Evolutionary conservation across 192 early-diverging fungal species (phyloP).

Genomic region (Linderina pennispora): DNA sequence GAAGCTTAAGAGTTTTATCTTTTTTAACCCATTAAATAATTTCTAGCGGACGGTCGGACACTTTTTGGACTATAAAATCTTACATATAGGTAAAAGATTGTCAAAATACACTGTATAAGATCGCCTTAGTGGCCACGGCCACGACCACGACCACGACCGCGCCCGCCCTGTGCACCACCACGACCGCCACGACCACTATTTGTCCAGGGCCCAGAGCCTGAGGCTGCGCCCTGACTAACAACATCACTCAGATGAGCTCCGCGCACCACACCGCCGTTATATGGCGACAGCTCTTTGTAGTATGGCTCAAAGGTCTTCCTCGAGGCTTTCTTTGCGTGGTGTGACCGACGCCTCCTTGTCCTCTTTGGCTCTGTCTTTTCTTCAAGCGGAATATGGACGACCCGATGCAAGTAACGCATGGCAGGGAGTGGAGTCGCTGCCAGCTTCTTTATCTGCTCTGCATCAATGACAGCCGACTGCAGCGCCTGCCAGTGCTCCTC

Average conservation of each 20-base stretch:
- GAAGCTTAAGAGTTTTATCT: no score
- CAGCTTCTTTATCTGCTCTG: slow-evolving; percentile 10
- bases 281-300: slow-evolving; percentile 22
- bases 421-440: slow-evolving; percentile 22
- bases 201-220: not conserved
- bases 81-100: not conserved
- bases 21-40: not conserved
- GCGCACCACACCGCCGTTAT: slow-evolving; percentile 26
- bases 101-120: not conserved
- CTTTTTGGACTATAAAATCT: not conserved
- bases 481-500: slow-evolving; percentile 40
- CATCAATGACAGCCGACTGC: slow-evolving; percentile 26
- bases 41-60: not conserved
- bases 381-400: slow-evolving; percentile 20
- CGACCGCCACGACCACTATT: slow-evolving; percentile 8
- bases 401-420: slow-evolving; percentile 21
- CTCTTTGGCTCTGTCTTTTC: not conserved
- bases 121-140: slow-evolving; percentile 7
- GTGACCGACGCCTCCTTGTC: not conserved
- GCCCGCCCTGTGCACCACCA: slow-evolving; percentile 1
- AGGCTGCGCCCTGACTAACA: no score
- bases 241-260: slow-evolving; percentile 37
- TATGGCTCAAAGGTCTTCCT: slow-evolving; percentile 5
- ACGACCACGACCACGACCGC: slow-evolving; percentile 19
- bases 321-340: not conserved